phyloP scores from a whole-genome alignment of 2,329 filamentous ascomycete genomes.

The Exophiala sp. region DNA sequence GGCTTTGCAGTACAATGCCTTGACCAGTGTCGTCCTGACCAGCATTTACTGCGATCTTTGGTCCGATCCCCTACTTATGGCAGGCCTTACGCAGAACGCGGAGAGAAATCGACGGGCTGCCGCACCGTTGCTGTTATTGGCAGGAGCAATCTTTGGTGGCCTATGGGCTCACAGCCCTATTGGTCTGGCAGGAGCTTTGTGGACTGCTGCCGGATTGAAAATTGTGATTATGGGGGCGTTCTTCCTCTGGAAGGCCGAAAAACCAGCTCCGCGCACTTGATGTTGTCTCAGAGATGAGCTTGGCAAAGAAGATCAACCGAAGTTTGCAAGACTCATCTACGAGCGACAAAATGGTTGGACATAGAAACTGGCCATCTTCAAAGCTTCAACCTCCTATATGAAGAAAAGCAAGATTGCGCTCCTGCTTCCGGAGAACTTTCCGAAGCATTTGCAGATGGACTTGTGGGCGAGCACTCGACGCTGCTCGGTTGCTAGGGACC shows the following conservation, averaged over 20 bases:
- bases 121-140: slow-evolving; percentile 51
- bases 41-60: slow-evolving; percentile 80
- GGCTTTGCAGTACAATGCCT: slow-evolving; percentile 63
- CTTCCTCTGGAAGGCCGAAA: slow-evolving; percentile 58
- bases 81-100: slow-evolving; percentile 40
- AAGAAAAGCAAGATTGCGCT: too few relatives aligned
- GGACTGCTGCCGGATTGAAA: slow-evolving; percentile 60
- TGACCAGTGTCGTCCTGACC: slow-evolving; percentile 76
- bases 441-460: too few relatives aligned
- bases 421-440: too few relatives aligned
- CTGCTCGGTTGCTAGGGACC: too few relatives aligned
- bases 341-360: too few relatives aligned
- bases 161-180: slow-evolving; percentile 51
- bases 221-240: slow-evolving; percentile 55
- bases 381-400: too few relatives aligned
- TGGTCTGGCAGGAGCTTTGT: slow-evolving; percentile 55
- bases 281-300: background rate
- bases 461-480: too few relatives aligned
- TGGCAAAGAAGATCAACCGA: too few relatives aligned
- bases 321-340: too few relatives aligned
- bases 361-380: too few relatives aligned
- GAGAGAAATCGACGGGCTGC: slow-evolving; percentile 53
- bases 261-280: background rate
- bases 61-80: slow-evolving; percentile 56
- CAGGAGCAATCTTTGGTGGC: slow-evolving; percentile 55